Base-by-base conservation (phyloP, 78 protist genomes). In the Emiliania huxleyi region DNA sequence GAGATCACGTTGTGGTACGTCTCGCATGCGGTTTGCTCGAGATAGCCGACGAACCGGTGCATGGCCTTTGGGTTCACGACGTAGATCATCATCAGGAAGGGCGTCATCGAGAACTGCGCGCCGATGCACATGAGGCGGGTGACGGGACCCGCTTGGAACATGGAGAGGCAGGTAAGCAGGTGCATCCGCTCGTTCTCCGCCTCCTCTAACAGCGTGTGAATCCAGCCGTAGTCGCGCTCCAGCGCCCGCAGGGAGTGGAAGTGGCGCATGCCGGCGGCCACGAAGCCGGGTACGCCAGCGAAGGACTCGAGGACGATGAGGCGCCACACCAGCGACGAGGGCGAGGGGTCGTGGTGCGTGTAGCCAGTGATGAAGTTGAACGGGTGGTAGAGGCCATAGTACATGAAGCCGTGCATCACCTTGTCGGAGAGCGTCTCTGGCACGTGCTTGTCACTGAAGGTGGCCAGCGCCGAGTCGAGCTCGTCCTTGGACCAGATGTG, bases 171-270 rank as follows among this genome's bases (percentile, higher is more conserved):
- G 46, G 91, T 88, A 56, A 98, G 69, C 56, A 98, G 48, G 93
- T 98, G 99, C 97, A 97, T 96, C 85, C 98, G 91, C 88, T 98
- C 99, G 92, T 98, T 98, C 83, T 94, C 95, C 6, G 95, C 95
- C 49, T 94, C 96, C 69, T 90, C 95, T 1, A 93, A 91, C 21
- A 95, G 93, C 1, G 95, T 93, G 93, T 91, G 92, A 85, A 95
- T 95, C 73, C 56, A 49, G 62, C 95, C 95, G 87, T 94, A 55
- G 93, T 98, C 98, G 42, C 91, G 93, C 56, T 95, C 55, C 97
- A 96, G 93, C 44, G 35, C 25, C 6, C 98, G 93, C 23, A 98
- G 95, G 29, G 98, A 92, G 42, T 95, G 93, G 12, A 97, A 69
- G 92, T 98, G 99, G 35, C 97, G 79, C 11, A 97, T 11, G 71